Base-by-base conservation (phyloP, 2,329 filamentous ascomycete genomes). In the Cadophora luteo-olivacea region DNA sequence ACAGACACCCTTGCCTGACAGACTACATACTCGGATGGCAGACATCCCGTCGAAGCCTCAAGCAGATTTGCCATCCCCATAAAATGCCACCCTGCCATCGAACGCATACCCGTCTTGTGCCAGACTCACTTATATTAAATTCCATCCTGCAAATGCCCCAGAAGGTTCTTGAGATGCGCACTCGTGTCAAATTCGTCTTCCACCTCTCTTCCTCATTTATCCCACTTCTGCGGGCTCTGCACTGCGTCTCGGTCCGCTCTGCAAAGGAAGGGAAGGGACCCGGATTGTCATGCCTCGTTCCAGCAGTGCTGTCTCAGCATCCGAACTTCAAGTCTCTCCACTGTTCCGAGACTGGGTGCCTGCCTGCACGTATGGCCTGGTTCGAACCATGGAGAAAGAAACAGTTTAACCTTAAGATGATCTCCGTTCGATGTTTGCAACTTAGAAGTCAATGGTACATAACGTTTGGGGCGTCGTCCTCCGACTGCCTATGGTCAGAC, bases 341-440 rank as follows among this genome's bases (percentile, higher is more conserved):
- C 24, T 62, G 45, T 51, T 49, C 24, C 25, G 41, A 61, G 19
- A n/a, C 19, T n/a, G 24, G n/a, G 25, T 49, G 25, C 16, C 60
- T 51, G 16, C 41, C 29, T 48, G 19, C 11, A n/a, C 29, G 36
- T n/a, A 8, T 58, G 32, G 33, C 55, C n/a, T 16, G 22, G n/a
- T 45, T 11, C n/a, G 41, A 19, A 62, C 25, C 22, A 4, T n/a
- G 24, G 14, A 12, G 6, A 25, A 61, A 38, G 41, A 66, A 60
- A 38, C 29, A 66, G 57, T 54, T 66, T 55, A 61, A 55, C 32
- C 48, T 61, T 52, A 60, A 60, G 5, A 29, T 51, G 58, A 61
- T 66, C 32, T 65, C 45, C 64, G 24, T 29, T 49, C 14, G 33
- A 45, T 55, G 49, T 45, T 49, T 51, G 25, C 45, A 54, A 61